A percentile compares a stretch with the other conserved stretches of the same genome.
Evolutionary conservation across 2,329 filamentous ascomycete species (phyloP).

Genomic region (Fusarium compactum): DNA sequence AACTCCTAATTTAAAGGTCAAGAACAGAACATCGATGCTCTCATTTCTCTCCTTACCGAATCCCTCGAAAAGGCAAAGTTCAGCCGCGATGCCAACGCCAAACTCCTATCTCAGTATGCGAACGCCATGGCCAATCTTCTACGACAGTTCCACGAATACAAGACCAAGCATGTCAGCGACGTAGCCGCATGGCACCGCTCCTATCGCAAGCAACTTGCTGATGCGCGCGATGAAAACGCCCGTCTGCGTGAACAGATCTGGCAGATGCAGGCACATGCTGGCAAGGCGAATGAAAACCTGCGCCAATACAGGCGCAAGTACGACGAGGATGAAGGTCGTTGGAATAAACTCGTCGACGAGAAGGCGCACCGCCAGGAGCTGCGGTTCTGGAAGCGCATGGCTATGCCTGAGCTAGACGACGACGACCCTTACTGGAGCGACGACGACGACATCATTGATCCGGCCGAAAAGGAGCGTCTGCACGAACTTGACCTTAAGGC

Average conservation of each 20-base stretch:
- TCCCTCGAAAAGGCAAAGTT: slow-evolving; percentile 71
- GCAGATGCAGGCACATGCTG: slow-evolving; percentile 73
- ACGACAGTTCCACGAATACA: slow-evolving; percentile 74
- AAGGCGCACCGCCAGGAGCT: slow-evolving; percentile 68
- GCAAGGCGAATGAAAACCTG: slow-evolving; percentile 67
- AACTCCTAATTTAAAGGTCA: slow-evolving; percentile 58
- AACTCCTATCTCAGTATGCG: slow-evolving; percentile 69
- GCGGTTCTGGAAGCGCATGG: slow-evolving; percentile 75
- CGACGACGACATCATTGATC: slow-evolving; percentile 73
- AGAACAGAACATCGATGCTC: slow-evolving; percentile 69
- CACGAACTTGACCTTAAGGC: slow-evolving; percentile 62
- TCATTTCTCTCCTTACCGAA: slow-evolving; percentile 71
- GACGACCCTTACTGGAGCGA: slow-evolving; percentile 73
- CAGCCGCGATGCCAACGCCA: slow-evolving; percentile 70
- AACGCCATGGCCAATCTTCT: slow-evolving; percentile 68
- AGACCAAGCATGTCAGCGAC: slow-evolving; percentile 71
- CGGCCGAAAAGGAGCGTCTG: slow-evolving; percentile 68
- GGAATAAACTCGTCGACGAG: slow-evolving; percentile 66
- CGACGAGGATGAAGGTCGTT: slow-evolving; percentile 67
- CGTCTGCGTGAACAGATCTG: slow-evolving; percentile 74
- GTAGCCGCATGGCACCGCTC: slow-evolving; percentile 74
- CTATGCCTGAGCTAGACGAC: slow-evolving; percentile 70
- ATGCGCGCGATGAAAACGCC: slow-evolving; percentile 73
- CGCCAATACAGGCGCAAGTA: slow-evolving; percentile 68
- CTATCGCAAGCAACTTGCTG: slow-evolving; percentile 73